Conservation (phyloP, 768 basidiomycete species). For the Kondoa subrosea region DNA sequence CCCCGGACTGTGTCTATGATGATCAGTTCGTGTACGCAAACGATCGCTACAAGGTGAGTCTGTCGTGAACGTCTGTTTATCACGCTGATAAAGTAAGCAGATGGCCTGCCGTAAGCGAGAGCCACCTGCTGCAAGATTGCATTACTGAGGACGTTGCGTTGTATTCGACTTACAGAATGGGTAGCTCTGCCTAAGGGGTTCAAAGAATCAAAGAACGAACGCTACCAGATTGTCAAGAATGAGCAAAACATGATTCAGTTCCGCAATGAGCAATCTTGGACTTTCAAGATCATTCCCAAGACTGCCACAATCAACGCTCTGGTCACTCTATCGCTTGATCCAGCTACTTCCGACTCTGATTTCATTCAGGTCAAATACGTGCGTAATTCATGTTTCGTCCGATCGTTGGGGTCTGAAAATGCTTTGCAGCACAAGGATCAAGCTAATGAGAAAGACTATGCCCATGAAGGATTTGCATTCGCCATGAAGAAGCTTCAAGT, state of each 20-base stretch:
- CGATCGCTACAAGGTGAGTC: neutral
- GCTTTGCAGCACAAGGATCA: conserved; percentile 35
- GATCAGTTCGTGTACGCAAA: neutral
- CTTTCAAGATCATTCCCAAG: conserved; percentile 35
- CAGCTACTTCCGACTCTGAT: conserved; percentile 35
- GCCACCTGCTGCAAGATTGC: neutral
- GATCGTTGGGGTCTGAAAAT: neutral
- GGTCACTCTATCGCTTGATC: conserved; percentile 35
- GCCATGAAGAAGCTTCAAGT: conserved; percentile 37
- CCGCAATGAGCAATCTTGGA: conserved; percentile 38
- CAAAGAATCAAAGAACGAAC: neutral
- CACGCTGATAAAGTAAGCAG: neutral
- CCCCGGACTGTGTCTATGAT: conserved; percentile 10
- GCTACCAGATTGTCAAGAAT: neutral
- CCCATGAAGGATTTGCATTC: conserved; percentile 36
- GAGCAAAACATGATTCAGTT: conserved; percentile 30
- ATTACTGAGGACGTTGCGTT: neutral
- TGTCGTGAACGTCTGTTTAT: too few species aligned
- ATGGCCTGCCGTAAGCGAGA: neutral
- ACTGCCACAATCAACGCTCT: conserved; percentile 37
- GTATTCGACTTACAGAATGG: neutral
- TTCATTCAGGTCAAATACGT: conserved; percentile 34
- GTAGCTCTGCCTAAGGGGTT: neutral
- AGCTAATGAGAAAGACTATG: conserved; percentile 38
- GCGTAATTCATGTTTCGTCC: neutral